A percentile compares a stretch with the other conserved stretches of the same genome.
phyloP scores from a whole-genome alignment of 2,329 filamentous ascomycete species.

The Zymoseptoria crescenta region DNA sequence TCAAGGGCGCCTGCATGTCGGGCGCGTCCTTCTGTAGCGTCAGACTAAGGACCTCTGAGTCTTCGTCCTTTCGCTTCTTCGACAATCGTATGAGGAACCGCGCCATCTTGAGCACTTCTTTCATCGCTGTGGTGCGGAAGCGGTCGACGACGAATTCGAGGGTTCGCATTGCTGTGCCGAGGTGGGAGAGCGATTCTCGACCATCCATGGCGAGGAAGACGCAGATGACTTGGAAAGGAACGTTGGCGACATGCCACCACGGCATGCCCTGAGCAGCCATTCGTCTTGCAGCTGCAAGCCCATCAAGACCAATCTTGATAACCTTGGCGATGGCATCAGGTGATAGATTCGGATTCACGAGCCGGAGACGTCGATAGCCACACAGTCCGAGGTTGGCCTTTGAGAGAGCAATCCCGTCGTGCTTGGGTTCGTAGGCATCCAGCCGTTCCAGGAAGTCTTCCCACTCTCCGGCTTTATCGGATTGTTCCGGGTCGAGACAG shows the following conservation, averaged over 20 bases:
- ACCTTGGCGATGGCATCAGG: slow-evolving; percentile 40
- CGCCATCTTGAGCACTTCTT: slow-evolving; percentile 49
- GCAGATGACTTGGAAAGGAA: slow-evolving; percentile 53
- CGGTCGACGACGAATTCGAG: slow-evolving; percentile 26
- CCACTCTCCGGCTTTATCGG: slow-evolving; percentile 24
- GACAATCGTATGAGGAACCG: slow-evolving; percentile 48
- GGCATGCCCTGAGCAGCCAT: slow-evolving; percentile 41
- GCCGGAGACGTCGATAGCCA: slow-evolving; percentile 47
- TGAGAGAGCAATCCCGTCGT: slow-evolving; percentile 29
- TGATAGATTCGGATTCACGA: slow-evolving; percentile 42
- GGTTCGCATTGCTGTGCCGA: slow-evolving; percentile 44
- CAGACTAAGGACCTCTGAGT: slow-evolving; percentile 16
- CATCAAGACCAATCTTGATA: slow-evolving; percentile 39
- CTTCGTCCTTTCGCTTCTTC: slow-evolving; percentile 27
- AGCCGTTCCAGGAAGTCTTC: slow-evolving; percentile 25
- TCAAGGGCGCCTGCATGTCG: background rate
- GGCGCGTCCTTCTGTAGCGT: slow-evolving; percentile 16
- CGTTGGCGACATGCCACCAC: slow-evolving; percentile 54
- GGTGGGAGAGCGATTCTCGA: slow-evolving; percentile 39
- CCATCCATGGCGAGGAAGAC: slow-evolving; percentile 50
- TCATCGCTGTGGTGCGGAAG: slow-evolving; percentile 32
- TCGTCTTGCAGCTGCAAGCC: slow-evolving; percentile 41
- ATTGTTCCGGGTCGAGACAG: slow-evolving; percentile 44
- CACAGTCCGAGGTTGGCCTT: slow-evolving; percentile 51
- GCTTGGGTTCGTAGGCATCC: slow-evolving; percentile 24